Evolutionary conservation across 306 rosid species (phyloP), one percentile per base, ranked within the genome.

Genomic region (Prunus armeniaca): DNA sequence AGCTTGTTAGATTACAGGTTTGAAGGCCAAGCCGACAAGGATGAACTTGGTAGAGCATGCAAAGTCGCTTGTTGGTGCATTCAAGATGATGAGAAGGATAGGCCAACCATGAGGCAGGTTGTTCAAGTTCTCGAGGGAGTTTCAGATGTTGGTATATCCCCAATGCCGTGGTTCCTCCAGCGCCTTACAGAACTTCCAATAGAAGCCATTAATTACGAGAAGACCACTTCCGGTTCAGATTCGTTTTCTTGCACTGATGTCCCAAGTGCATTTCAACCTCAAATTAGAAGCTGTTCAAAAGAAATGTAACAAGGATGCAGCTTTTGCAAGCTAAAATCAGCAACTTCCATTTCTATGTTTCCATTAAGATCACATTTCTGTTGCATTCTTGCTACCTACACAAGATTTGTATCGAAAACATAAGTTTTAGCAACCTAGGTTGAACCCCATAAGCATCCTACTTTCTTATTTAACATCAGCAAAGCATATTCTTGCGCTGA

Each of bases 1-100:
- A 17, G 63, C 61, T 61, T 84, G 12, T 56, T 65, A 30, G 34
- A 30, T 30, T 30, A 73, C 19, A 70, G 28, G 18, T 67, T 86
- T 60, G 74, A 76, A 52, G 87, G 86, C 67, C 28, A 80, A 22
- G 87, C 81, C 5, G 80, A 82, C 2, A n/a, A 65, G 47, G 83
- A 82, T 2, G 90, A 88, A 82, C 77, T 82, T 4, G 32, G 62
- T 10, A 32, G 80, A 63, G 67, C 76, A 0, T 54, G 86, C 7
- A 86, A 82, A 74, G 88, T 84, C 12, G 90, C 93, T 14, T 78
- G 78, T 1, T 88, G 92, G 90, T 82, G 92, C 67, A 79, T 60
- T 2, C 89, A 89, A 80, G 93, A 87, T 38, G 79, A 85, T 65
- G 91, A 87, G 72, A 5, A 18, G 57, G 71, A 82, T 0, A 51